These are phyloP conservation scores for Leccinum incarnatum DNA, from an alignment of 768 basidiomycete genomes.

Conservation along the genomic window DNA sequence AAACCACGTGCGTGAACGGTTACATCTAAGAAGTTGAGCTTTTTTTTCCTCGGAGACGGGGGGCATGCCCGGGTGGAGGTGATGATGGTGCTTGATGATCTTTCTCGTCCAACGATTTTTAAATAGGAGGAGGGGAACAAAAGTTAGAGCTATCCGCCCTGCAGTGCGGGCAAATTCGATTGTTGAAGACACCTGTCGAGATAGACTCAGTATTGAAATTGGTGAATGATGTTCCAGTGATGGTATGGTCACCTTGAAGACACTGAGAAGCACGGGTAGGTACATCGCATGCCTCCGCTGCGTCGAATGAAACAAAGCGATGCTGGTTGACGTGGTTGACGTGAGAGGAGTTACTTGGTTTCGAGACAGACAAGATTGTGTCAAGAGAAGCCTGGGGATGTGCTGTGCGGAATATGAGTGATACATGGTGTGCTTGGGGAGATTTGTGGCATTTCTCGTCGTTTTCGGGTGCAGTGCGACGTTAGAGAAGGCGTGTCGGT, in stretches of 20 bases:
- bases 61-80: conserved; percentile 38
- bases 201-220: background rate
- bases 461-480: background rate
- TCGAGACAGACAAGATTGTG: background rate
- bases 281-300: conserved; percentile 30
- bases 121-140: conserved; percentile 66
- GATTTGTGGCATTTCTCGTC: background rate
- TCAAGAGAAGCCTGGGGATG: conserved; percentile 6
- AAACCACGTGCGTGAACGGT: conserved; percentile 48
- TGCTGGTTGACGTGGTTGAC: background rate
- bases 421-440: background rate
- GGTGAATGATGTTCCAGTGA: background rate
- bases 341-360: conserved; percentile 4
- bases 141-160: conserved; percentile 69
- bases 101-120: conserved; percentile 52
- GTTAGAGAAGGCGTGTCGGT: conserved; percentile 1
- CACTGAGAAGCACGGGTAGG: conserved; percentile 53
- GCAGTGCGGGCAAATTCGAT: conserved; percentile 69
- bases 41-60: conserved; percentile 51
- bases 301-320: conserved; percentile 42
- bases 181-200: conserved; percentile 64
- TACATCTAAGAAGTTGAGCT: conserved; percentile 43
- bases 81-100: conserved; percentile 46
- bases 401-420: conserved; percentile 1
- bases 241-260: conserved; percentile 53